These are phyloP conservation scores for Apostasia ramifera DNA, from an alignment of 106 monocot species.

Conservation along the genomic window DNA sequence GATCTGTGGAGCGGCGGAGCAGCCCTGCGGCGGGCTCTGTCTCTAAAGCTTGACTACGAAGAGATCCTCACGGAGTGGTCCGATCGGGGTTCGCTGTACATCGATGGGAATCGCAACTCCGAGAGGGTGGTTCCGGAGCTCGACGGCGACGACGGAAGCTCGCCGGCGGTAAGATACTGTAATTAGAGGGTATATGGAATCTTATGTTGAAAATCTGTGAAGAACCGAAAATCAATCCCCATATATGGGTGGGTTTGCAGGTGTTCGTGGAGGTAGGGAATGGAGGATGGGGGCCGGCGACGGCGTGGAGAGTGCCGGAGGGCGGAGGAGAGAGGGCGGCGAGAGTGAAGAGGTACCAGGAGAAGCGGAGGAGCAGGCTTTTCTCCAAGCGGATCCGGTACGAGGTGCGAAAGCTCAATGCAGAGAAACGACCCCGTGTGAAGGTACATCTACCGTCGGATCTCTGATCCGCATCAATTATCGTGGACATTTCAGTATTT, in stretches of 20 bases:
- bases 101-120: not conserved
- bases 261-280: too few species aligned
- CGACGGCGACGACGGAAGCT: too few species aligned
- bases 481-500: too few species aligned
- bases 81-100: not conserved
- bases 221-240: too few species aligned
- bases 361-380: slow-evolving; percentile 57
- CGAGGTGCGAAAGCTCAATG: slow-evolving; percentile 68
- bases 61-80: not conserved
- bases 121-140: too few species aligned
- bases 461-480: too few species aligned
- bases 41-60: slow-evolving; percentile 6
- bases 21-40: not conserved
- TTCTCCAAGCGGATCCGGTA: slow-evolving; percentile 72
- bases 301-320: slow-evolving; percentile 30
- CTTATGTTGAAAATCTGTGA: too few species aligned
- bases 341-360: slow-evolving; percentile 55
- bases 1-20: too few species aligned
- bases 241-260: too few species aligned
- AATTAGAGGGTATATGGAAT: too few species aligned
- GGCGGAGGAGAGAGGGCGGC: slow-evolving; percentile 34
- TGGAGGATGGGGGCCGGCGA: slow-evolving; percentile 36
- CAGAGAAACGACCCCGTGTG: slow-evolving; percentile 53
- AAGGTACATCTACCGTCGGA: slow-evolving; percentile 25
- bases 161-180: too few species aligned